Conservation (phyloP, 2,329 filamentous ascomycete species). For the Colletotrichum chlorophyti region DNA sequence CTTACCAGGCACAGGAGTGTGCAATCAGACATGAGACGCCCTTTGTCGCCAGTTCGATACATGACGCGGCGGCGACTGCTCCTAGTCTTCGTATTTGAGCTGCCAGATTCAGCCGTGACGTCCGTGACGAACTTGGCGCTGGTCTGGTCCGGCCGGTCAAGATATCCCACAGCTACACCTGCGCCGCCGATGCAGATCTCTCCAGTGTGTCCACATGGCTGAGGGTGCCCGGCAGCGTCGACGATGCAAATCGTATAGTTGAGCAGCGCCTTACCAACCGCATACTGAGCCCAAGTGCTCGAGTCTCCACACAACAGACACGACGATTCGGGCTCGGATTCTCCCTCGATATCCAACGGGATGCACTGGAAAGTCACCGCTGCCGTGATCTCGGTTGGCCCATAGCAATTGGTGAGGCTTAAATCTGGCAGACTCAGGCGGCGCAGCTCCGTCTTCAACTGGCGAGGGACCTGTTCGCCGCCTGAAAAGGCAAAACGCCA, state of each 20-base stretch:
- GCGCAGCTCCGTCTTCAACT: constrained; percentile 20
- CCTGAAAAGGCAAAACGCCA: constrained; percentile 31
- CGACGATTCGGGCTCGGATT: no score
- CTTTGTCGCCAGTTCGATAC: no score
- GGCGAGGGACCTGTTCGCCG: constrained; percentile 29
- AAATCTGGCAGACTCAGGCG: background rate
- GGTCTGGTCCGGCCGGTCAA: constrained; percentile 32
- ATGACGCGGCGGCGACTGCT: no score
- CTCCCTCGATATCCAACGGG: constrained; percentile 30
- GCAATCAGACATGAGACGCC: no score
- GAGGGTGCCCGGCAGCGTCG: constrained; percentile 39
- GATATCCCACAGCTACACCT: constrained; percentile 41
- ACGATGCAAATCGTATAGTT: constrained; percentile 50
- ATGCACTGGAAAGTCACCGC: constrained; percentile 16
- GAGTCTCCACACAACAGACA: no score
- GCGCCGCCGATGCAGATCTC: constrained; percentile 41
- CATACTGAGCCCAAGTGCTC: no score
- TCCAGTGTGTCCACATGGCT: constrained; percentile 44
- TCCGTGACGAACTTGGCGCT: background rate
- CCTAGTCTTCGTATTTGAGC: no score
- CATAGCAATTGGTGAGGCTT: constrained; percentile 39
- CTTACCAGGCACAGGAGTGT: no score
- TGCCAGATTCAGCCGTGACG: no score
- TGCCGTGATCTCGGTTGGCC: constrained; percentile 37
- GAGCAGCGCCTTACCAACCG: constrained; percentile 31